phyloP scores from a whole-genome alignment of 2,329 filamentous ascomycete species.

The Triangularia verruculosa region DNA sequence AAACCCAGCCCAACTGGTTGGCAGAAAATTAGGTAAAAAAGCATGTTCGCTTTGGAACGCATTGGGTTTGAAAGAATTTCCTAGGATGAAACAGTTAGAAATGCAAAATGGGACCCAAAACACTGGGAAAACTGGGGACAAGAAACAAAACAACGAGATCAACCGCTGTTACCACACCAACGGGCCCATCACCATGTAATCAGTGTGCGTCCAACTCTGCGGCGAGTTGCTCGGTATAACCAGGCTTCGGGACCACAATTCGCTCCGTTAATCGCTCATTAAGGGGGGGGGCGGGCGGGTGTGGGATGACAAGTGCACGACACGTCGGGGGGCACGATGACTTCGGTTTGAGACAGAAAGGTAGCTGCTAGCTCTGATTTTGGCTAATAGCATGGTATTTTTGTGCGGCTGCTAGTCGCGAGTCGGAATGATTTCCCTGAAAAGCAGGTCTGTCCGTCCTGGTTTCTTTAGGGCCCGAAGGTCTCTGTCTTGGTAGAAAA shows the following conservation, averaged over 20 bases:
- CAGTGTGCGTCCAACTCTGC: not conserved
- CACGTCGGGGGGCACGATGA: not conserved
- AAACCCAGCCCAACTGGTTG: not conserved
- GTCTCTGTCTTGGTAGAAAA: slow-evolving; percentile 10
- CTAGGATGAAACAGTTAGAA: slow-evolving; percentile 5
- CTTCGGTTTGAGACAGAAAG: slow-evolving; percentile 1
- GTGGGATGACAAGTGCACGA: not conserved
- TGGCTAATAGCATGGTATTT: slow-evolving; percentile 19
- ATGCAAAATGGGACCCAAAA: not conserved
- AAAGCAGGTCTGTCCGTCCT: slow-evolving; percentile 15
- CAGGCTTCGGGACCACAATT: not conserved
- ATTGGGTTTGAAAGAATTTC: not conserved
- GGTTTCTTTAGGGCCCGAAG: slow-evolving; percentile 14
- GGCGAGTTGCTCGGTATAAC: not conserved
- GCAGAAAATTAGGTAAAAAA: not conserved
- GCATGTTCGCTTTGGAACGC: not conserved
- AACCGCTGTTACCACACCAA: slow-evolving; percentile 6
- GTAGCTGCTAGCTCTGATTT: slow-evolving; percentile 20
- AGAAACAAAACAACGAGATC: not conserved
- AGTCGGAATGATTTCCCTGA: slow-evolving; percentile 11
- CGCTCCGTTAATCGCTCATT: not conserved
- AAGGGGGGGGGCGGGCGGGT: too few species aligned
- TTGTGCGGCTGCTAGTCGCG: slow-evolving; percentile 12
- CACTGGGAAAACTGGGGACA: not conserved
- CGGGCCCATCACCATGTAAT: not conserved